Percentiles rank a stretch among this genome's conserved stretches.
These are phyloP conservation scores for Spathaspora gorwiae DNA, from an alignment of 805 yeast genomes.

Conservation along the genomic window DNA sequence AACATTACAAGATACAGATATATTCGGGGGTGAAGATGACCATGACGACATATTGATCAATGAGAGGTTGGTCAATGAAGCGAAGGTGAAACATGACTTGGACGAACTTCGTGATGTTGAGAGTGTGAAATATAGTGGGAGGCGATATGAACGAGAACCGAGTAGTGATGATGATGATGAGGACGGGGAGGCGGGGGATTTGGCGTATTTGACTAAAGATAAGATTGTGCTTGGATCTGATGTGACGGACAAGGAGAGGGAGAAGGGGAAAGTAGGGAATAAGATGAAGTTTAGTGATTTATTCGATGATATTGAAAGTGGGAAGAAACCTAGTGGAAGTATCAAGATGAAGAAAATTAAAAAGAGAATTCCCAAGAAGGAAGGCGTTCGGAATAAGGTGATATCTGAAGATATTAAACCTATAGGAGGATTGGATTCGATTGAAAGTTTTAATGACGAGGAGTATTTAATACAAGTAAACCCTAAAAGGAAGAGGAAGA, in stretches of 20 bases:
- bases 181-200: conserved; percentile 6
- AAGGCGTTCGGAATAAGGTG: not conserved
- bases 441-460: conserved; percentile 21
- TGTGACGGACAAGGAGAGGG: conserved; percentile 1
- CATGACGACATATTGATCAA: conserved; percentile 33
- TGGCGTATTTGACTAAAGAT: not conserved
- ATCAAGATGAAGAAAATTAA: conserved; percentile 10
- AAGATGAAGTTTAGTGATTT: conserved; percentile 1
- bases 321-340: not conserved
- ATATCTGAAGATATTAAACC: not conserved
- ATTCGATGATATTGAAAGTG: not conserved
- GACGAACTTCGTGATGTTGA: conserved; percentile 22
- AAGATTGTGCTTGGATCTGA: not conserved
- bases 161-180: conserved; percentile 12
- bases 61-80: conserved; percentile 22
- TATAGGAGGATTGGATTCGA: conserved; percentile 6
- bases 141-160: conserved; percentile 7
- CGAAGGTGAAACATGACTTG: conserved; percentile 25
- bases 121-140: conserved; percentile 18
- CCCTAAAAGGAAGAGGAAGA: too few relatives aligned
- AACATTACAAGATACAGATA: conserved; percentile 51
- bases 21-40: conserved; percentile 29
- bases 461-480: conserved; percentile 25
- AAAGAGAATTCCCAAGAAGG: not conserved
- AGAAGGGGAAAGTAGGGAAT: not conserved